Percentiles rank a stretch among this genome's conserved stretches.
Evolutionary conservation across 306 rosid genomes (phyloP).

Genomic region (Inga laurina): DNA sequence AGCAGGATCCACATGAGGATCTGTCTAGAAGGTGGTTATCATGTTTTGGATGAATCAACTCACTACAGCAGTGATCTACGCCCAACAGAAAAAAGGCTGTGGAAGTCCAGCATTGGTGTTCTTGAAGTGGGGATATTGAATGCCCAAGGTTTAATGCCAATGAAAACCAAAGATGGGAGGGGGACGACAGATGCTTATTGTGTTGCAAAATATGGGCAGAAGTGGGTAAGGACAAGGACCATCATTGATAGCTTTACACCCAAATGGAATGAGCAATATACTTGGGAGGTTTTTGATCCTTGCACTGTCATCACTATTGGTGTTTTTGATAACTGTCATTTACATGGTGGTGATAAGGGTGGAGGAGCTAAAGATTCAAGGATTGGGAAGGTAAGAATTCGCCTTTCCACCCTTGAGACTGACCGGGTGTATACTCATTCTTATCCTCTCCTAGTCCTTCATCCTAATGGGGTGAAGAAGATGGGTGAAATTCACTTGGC

Average conservation of each 20-base stretch:
- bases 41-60: constrained; percentile 92
- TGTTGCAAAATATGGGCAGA: constrained; percentile 95
- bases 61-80: constrained; percentile 99
- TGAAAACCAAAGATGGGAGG: constrained; percentile 83
- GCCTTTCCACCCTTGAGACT: constrained; percentile 93
- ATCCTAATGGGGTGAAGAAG: constrained; percentile 87
- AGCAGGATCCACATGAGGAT: constrained; percentile 91
- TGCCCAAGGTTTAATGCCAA: constrained; percentile 94
- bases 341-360: constrained; percentile 80
- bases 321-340: constrained; percentile 91
- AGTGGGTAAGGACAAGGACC: constrained; percentile 97
- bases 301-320: constrained; percentile 96
- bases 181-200: constrained; percentile 95
- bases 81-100: constrained; percentile 82
- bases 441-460: constrained; percentile 88
- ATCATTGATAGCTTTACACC: constrained; percentile 88
- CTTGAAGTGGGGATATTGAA: constrained; percentile 85
- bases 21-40: constrained; percentile 96
- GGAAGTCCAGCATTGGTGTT: constrained; percentile 90
- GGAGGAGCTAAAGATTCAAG: constrained; percentile 70
- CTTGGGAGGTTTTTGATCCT: constrained; percentile 98
- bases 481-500: constrained; percentile 99
- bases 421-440: constrained; percentile 93
- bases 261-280: constrained; percentile 96
- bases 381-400: constrained; percentile 94